These are phyloP conservation scores for Tolypocladium ophioglossoides DNA, from an alignment of 2,329 filamentous ascomycete genomes.

Conservation along the genomic window DNA sequence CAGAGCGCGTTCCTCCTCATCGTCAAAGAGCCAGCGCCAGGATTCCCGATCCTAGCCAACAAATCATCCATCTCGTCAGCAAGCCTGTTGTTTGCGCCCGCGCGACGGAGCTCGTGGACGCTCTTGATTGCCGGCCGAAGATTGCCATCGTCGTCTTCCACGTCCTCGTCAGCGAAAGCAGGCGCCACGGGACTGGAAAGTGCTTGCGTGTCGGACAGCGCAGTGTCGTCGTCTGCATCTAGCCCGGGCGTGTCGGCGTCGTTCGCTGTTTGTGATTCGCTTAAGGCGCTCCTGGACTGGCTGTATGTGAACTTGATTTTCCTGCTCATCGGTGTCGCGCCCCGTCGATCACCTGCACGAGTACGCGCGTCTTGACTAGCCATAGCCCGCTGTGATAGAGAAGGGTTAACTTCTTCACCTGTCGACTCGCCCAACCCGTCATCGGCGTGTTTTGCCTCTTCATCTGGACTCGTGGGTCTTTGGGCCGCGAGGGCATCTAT, in stretches of 20 bases:
- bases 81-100: slow-evolving; percentile 56
- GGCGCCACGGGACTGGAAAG: slow-evolving; percentile 12
- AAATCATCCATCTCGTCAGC: slow-evolving; percentile 56
- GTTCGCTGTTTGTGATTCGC: slow-evolving; percentile 14
- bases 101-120: slow-evolving; percentile 55
- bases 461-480: background rate
- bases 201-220: slow-evolving; percentile 11
- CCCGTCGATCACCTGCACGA: slow-evolving; percentile 15
- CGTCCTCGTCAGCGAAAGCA: slow-evolving; percentile 14
- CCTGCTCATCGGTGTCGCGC: slow-evolving; percentile 15
- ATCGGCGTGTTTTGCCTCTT: background rate
- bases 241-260: slow-evolving; percentile 7
- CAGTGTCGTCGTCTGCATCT: slow-evolving; percentile 8
- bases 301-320: slow-evolving; percentile 26
- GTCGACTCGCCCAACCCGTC: slow-evolving; percentile 1
- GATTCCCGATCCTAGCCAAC: slow-evolving; percentile 46
- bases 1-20: slow-evolving; percentile 48
- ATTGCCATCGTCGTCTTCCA: slow-evolving; percentile 27
- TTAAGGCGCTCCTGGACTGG: slow-evolving; percentile 18
- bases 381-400: background rate
- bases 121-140: slow-evolving; percentile 44
- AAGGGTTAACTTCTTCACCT: background rate
- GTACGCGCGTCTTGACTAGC: slow-evolving; percentile 4
- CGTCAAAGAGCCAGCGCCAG: slow-evolving; percentile 33
- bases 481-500: slow-evolving; percentile 9